Evolutionary conservation across 495 filamentous ascomycete species (phyloP), one percentile per base, ranked within the genome.

Genomic region (Penicillium subrubescens): DNA sequence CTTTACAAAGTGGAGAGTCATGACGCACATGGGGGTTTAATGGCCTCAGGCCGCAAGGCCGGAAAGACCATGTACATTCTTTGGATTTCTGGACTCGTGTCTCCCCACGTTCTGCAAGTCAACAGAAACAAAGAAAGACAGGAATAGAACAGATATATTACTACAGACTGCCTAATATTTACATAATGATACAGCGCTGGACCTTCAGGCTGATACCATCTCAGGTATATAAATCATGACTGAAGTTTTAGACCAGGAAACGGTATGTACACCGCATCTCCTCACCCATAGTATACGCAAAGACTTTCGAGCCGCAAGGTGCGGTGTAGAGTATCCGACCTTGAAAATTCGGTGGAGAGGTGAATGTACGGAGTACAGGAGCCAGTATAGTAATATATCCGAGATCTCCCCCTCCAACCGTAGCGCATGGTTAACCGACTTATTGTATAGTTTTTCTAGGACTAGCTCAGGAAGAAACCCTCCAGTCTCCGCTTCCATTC

Each of bases 1-100:
- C 69, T 71, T 50, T 50, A 34, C 48, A 66, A 64, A 48, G 69
- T 72, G 67, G 68, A 73, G 67, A 70, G 70, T 69, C 67, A 60
- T 65, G 61, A 70, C 70, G 67, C 70, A 70, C 65, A 63, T 64
- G 43, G 62, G 56, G 55, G 27, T 12, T 25, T 15, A 57, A 17
- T 31, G 39, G 66, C 66, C 66, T 69, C 37, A 71, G 67, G 65
- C 67, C 34, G 23, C 14, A 29, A 29, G 23, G 48, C 48, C 25
- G n/a, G 6, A 4, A 31, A 12, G 27, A 54, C 25, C 12, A 29
- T 31, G n/a, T n/a, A n/a, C n/a, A n/a, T n/a, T n/a, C n/a, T n/a
- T n/a, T n/a, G 2, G 5, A 7, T 11, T 37, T 3, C 35, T 12
- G 10, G 12, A 21, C 21, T 57, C 57, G 44, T 59, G 31, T 25